phyloP scores from a whole-genome alignment of 768 basidiomycete genomes.

The Crucibulum laeve region DNA sequence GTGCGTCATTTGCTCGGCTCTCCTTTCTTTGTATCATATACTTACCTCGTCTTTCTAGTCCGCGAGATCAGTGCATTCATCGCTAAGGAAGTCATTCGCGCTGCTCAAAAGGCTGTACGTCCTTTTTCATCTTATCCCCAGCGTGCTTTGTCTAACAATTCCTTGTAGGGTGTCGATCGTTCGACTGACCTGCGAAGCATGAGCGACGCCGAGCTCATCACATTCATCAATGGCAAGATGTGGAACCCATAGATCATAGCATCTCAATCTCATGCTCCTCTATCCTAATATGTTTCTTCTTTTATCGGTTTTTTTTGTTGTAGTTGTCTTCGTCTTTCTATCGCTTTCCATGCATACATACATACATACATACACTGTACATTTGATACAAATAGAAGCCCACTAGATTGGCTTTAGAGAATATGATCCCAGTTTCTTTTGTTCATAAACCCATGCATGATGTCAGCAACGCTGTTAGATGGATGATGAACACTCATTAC shows the following conservation, averaged over 20 bases:
- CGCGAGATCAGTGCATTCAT: constrained; percentile 81
- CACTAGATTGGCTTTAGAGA: too few relatives aligned
- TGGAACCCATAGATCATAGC: constrained; percentile 50
- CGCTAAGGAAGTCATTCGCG: constrained; percentile 69
- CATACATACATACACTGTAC: too few relatives aligned
- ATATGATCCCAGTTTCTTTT: too few relatives aligned
- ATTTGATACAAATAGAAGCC: too few relatives aligned
- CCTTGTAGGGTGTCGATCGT: constrained; percentile 47
- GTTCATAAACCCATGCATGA: too few relatives aligned
- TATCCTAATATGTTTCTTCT: not conserved
- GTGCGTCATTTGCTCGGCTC: constrained; percentile 25
- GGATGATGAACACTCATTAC: too few relatives aligned
- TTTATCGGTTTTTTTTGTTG: not conserved
- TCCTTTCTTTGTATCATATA: constrained; percentile 3
- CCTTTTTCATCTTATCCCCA: not conserved
- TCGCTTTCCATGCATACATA: too few relatives aligned
- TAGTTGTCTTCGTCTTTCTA: too few relatives aligned
- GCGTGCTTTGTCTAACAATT: constrained; percentile 7
- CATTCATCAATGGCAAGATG: constrained; percentile 61
- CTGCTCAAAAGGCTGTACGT: constrained; percentile 73
- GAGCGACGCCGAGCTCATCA: constrained; percentile 50
- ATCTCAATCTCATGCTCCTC: not conserved
- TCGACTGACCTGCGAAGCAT: constrained; percentile 48
- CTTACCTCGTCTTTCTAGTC: constrained; percentile 29
- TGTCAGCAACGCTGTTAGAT: too few relatives aligned